A percentile compares a stretch with the other conserved stretches of the same genome.
These are phyloP conservation scores for Talaromyces wortmannii DNA, from an alignment of 495 filamentous ascomycete genomes.

Conservation along the genomic window DNA sequence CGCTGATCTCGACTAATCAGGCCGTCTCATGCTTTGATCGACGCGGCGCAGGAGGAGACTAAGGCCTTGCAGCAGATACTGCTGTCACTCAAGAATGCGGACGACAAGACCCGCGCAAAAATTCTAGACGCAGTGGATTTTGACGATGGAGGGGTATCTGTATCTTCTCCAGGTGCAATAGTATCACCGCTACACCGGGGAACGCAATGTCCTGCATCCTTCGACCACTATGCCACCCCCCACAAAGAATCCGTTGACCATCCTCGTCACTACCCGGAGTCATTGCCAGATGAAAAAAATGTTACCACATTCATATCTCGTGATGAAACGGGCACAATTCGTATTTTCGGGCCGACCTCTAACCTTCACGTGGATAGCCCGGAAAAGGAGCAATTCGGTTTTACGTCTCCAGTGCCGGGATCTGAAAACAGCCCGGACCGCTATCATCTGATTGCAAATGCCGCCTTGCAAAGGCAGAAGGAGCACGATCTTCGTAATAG, in stretches of 20 bases:
- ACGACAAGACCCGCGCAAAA: background rate
- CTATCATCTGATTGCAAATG: constrained; percentile 8
- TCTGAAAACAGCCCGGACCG: background rate
- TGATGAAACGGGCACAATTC: constrained; percentile 5
- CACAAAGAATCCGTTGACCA: background rate
- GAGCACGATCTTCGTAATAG: constrained; percentile 3
- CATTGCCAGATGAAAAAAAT: background rate
- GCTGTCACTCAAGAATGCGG: constrained; percentile 3
- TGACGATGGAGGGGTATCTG: background rate
- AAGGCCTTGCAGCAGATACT: background rate
- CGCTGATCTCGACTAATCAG: background rate
- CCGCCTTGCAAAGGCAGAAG: constrained; percentile 6
- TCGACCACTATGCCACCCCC: background rate
- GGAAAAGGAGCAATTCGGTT: background rate
- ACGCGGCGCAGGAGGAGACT: background rate
- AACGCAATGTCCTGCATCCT: too few relatives aligned
- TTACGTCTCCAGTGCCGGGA: background rate
- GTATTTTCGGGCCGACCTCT: constrained; percentile 5
- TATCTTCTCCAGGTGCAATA: background rate
- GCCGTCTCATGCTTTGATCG: constrained; percentile 3
- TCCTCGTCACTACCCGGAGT: background rate
- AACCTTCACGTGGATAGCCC: constrained; percentile 2
- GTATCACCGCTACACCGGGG: too few relatives aligned
- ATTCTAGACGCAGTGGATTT: constrained; percentile 1
- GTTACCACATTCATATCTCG: constrained; percentile 5